phyloP scores from a whole-genome alignment of 2,329 filamentous ascomycete species.

The Coleophoma crateriformis region DNA sequence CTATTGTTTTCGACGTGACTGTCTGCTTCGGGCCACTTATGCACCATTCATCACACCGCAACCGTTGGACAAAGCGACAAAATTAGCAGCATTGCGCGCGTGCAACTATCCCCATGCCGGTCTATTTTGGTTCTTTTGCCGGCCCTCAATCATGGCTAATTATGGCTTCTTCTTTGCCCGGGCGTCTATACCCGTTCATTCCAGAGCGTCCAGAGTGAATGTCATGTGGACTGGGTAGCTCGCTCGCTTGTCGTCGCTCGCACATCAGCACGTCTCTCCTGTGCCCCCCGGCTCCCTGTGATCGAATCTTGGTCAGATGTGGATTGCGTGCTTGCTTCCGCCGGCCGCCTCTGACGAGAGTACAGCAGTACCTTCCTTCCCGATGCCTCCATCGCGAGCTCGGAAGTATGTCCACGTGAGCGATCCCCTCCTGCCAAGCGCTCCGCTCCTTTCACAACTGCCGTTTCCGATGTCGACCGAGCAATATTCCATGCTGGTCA shows the following conservation, averaged over 20 bases:
- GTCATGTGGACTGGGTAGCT: neutral
- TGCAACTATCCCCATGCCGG: neutral
- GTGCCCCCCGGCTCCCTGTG: too few relatives aligned
- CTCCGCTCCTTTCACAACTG: too few relatives aligned
- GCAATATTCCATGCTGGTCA: neutral
- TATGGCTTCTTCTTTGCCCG: neutral
- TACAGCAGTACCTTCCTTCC: neutral
- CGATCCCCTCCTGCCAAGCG: neutral
- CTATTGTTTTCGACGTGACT: neutral
- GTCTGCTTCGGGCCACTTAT: neutral
- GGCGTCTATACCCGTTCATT: neutral
- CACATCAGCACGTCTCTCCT: neutral
- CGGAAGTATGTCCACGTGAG: neutral
- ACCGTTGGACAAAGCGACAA: neutral
- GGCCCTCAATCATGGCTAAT: neutral
- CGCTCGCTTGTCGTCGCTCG: neutral
- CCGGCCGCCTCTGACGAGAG: neutral
- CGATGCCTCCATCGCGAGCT: neutral
- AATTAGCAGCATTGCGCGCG: neutral
- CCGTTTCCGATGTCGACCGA: neutral
- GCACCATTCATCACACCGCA: conserved; percentile 1
- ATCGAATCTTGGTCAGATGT: too few relatives aligned
- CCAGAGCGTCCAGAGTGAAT: too few relatives aligned
- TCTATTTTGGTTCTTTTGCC: neutral
- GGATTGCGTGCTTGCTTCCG: too few relatives aligned